Evolutionary conservation across 495 filamentous ascomycete species (phyloP), one percentile per base, ranked within the genome.

Genomic region (Tetracladium setigerum): DNA sequence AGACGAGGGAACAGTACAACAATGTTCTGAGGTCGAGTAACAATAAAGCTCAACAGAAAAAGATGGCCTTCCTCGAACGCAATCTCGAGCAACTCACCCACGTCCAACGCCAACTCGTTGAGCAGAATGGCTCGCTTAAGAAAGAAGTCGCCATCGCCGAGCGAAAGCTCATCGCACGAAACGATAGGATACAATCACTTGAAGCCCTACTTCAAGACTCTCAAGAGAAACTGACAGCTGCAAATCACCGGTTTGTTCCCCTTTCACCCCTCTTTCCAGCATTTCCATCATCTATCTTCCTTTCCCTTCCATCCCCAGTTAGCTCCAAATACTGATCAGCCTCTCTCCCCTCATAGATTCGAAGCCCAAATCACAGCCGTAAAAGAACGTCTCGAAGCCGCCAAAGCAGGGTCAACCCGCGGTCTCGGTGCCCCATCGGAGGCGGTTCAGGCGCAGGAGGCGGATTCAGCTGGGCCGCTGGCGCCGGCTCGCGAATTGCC

Each of bases 121-220:
- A 98, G 67, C 92, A 98, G 66, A 98, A 98, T 65, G 83, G 84
- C 55, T 83, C 81, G 46, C 70, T 98, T 52, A 98, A 98, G 78
- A 98, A 98, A 70, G 92, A 98, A 67, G 92, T 98, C 41, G 92
- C 92, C 30, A 97, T 98, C 60, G 94, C 92, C 3, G 92, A 97
- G 71, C 79, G 94, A 51, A 98, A 98, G 65, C 77, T 98, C 38
- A 90, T 94, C 62, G 92, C 92, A 12, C 73, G 92, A 47, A 97
- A 96, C 62, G 92, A 98, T 71, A 86, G 92, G 43, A 98, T 98
- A 59, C 82, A 89, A 59, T 89, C 84, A 61, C 69, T 98, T 33
- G 92, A 98, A 71, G 79, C 70, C 58, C 71, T 98, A 65, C 80
- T 98, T 53, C 90, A 94, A 66, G 92, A 98, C 61, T 92, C 86